Conservation (phyloP, 2,329 filamentous ascomycete species). For the Escovopsis sp. region DNA sequence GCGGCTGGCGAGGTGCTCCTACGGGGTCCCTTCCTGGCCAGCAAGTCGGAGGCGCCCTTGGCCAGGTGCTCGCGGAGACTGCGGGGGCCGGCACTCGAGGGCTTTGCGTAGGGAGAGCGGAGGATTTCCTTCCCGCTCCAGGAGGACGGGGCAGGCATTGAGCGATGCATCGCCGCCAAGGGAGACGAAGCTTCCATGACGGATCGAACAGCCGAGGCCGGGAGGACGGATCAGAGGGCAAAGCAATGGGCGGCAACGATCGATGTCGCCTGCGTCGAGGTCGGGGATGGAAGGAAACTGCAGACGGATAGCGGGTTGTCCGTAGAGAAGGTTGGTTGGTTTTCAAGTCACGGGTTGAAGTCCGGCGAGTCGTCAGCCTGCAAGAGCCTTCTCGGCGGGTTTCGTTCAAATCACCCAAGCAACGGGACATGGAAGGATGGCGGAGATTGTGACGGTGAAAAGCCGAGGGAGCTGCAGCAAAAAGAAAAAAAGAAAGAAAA, state of each 20-base stretch:
- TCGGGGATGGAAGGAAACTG: too few species aligned
- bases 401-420: too few species aligned
- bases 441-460: too few species aligned
- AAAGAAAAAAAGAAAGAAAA: too few species aligned
- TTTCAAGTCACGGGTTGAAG: too few species aligned
- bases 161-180: conserved; percentile 78
- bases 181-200: conserved; percentile 89
- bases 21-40: conserved; percentile 50
- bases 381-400: too few species aligned
- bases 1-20: conserved; percentile 65
- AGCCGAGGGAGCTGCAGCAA: too few species aligned
- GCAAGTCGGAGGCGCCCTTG: conserved; percentile 56
- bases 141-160: conserved; percentile 38
- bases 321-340: too few species aligned
- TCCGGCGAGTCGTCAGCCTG: too few species aligned
- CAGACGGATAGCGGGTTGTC: too few species aligned
- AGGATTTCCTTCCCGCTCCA: conserved; percentile 44
- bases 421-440: too few species aligned
- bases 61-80: conserved; percentile 65
- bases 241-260: background rate
- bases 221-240: background rate
- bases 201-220: conserved; percentile 2
- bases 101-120: conserved; percentile 34
- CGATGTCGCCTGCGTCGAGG: too few species aligned
- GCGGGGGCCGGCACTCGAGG: conserved; percentile 44